Evolutionary conservation across 148 eudicot genomes (phyloP).

Genomic region (Fagopyrum esculentum): DNA sequence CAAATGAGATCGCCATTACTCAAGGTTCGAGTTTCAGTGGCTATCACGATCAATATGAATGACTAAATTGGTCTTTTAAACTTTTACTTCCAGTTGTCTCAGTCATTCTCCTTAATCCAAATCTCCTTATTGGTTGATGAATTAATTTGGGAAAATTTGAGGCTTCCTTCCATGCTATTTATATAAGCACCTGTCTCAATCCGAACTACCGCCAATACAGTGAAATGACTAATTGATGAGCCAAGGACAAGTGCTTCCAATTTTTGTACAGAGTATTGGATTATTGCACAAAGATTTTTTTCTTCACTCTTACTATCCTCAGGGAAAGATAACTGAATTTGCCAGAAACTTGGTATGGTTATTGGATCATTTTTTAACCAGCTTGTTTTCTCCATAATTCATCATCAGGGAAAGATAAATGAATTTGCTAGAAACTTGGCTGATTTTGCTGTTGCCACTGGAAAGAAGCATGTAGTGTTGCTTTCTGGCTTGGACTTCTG

Average conservation of each 20-base stretch:
- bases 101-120: neutral
- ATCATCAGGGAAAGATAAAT: slow-evolving; percentile 71
- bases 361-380: neutral
- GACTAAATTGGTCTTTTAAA: neutral
- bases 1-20: slow-evolving; percentile 88
- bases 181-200: neutral
- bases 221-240: neutral
- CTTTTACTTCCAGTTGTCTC: neutral
- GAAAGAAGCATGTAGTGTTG: slow-evolving; percentile 76
- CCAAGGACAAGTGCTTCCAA: neutral
- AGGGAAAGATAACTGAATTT: too few species aligned
- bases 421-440: slow-evolving; percentile 84
- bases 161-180: neutral
- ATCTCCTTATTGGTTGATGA: neutral
- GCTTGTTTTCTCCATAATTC: neutral
- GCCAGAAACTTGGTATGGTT: neutral
- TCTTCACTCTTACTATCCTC: neutral
- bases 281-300: neutral
- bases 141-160: neutral
- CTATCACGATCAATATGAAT: neutral
- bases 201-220: neutral
- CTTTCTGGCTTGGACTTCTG: slow-evolving; percentile 97
- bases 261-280: neutral
- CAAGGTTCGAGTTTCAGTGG: slow-evolving; percentile 43
- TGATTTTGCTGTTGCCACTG: slow-evolving; percentile 72